Conservation (phyloP, 306 rosid genomes). For the Dalbergia oliveri region DNA sequence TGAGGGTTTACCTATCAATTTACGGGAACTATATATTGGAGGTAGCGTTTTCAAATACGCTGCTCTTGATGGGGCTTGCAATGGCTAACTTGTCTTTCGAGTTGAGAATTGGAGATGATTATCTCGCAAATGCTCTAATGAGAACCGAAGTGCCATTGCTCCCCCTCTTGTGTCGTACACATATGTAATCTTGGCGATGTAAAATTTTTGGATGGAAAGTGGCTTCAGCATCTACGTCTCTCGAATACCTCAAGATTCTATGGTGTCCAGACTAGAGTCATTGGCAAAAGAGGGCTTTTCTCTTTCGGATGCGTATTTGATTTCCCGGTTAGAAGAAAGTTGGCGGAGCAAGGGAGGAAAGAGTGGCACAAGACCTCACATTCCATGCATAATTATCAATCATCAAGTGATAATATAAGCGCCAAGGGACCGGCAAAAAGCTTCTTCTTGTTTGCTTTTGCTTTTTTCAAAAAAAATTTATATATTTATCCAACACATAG, state of each 20-base stretch:
- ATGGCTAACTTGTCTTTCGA: not conserved
- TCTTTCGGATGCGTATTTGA: not conserved
- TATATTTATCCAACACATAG: no score
- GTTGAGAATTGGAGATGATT: not conserved
- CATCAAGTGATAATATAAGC: no score
- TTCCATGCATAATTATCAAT: no score
- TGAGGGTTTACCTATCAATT: no score
- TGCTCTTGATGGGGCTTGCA: not conserved
- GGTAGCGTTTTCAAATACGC: not conserved
- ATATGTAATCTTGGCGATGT: not conserved
- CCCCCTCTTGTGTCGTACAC: not conserved
- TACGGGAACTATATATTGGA: no score
- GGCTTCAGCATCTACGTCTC: slow-evolving; percentile 3
- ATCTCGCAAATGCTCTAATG: not conserved
- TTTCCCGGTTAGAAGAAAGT: not conserved
- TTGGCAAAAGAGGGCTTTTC: not conserved
- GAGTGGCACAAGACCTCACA: no score
- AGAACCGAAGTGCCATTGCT: not conserved
- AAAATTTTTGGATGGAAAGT: not conserved
- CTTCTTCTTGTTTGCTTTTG: no score
- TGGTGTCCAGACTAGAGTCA: not conserved
- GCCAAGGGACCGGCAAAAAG: no score
- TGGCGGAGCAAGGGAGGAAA: no score
- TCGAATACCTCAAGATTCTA: not conserved
- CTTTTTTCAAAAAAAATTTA: no score